Evolutionary conservation across 345 rosid species (phyloP).

Genomic region (Theobroma cacao): DNA sequence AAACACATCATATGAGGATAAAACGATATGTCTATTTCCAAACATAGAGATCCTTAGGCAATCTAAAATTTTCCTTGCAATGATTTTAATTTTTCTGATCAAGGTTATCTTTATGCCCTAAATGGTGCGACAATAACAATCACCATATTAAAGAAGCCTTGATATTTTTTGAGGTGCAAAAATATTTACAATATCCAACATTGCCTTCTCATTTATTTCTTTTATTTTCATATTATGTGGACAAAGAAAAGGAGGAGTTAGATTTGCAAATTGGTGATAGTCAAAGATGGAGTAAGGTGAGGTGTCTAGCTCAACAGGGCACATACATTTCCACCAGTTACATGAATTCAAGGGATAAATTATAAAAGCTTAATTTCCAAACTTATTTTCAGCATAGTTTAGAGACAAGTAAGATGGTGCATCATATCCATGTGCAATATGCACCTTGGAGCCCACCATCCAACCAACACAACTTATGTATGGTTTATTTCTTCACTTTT

Average conservation of each 20-base stretch:
- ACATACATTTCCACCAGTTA: neutral
- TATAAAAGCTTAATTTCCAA: neutral
- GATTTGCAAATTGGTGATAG: conserved; percentile 27
- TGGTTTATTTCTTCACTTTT: conserved; percentile 18
- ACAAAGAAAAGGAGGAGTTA: conserved; percentile 11
- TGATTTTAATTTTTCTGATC: no score
- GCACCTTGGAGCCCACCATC: conserved; percentile 32
- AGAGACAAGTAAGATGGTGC: conserved; percentile 30
- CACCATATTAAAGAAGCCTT: neutral
- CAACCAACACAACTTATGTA: conserved; percentile 21
- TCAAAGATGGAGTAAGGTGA: conserved; percentile 33
- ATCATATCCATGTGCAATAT: conserved; percentile 29
- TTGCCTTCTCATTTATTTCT: neutral
- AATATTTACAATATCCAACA: neutral
- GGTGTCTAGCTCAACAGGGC: conserved; percentile 22
- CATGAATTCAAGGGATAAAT: neutral
- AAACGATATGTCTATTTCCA: neutral
- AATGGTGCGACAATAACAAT: neutral
- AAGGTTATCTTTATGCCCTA: neutral
- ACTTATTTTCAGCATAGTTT: conserved; percentile 8
- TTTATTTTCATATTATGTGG: neutral
- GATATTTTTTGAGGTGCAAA: neutral
- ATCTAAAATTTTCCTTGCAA: neutral
- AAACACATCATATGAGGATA: conserved; percentile 4
- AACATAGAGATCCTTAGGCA: neutral